Evolutionary conservation across 164 flowering plant genomes (phyloP).

Genomic region (Magnolia kwangsiensis): DNA sequence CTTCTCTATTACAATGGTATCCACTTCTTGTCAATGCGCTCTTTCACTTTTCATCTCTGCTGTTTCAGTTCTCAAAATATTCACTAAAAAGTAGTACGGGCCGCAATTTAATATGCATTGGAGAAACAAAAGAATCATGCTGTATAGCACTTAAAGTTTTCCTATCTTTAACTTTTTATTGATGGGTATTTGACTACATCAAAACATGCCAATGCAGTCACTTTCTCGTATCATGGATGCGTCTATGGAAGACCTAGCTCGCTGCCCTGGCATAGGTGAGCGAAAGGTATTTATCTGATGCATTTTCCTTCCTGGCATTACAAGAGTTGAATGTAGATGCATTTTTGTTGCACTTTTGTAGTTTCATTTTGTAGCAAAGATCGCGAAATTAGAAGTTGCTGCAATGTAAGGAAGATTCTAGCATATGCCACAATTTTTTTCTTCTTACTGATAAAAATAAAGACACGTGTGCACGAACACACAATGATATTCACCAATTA

Average conservation of each 20-base stretch:
- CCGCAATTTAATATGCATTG: background rate
- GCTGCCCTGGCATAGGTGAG: constrained; percentile 95
- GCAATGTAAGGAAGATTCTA: too few species aligned
- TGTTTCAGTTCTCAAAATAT: background rate
- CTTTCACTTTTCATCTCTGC: background rate
- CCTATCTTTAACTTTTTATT: background rate
- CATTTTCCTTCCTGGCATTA: background rate
- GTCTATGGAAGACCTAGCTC: constrained; percentile 95
- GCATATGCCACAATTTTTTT: too few species aligned
- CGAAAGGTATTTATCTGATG: constrained; percentile 59
- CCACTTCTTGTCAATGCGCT: background rate
- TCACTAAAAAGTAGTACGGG: too few species aligned
- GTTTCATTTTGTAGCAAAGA: background rate
- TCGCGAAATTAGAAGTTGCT: too few species aligned
- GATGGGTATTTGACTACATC: background rate
- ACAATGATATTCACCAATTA: too few species aligned
- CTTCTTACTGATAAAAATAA: too few species aligned
- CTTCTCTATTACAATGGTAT: background rate
- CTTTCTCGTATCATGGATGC: constrained; percentile 89
- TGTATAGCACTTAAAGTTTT: background rate
- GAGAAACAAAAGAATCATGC: background rate
- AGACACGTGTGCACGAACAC: too few species aligned
- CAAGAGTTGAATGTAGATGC: background rate
- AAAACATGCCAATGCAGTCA: constrained; percentile 42
- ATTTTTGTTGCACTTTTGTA: background rate